A percentile compares a stretch with the other conserved stretches of the same genome.
Evolutionary conservation across 345 rosid species (phyloP).

Genomic region (Eucalyptus virginea): DNA sequence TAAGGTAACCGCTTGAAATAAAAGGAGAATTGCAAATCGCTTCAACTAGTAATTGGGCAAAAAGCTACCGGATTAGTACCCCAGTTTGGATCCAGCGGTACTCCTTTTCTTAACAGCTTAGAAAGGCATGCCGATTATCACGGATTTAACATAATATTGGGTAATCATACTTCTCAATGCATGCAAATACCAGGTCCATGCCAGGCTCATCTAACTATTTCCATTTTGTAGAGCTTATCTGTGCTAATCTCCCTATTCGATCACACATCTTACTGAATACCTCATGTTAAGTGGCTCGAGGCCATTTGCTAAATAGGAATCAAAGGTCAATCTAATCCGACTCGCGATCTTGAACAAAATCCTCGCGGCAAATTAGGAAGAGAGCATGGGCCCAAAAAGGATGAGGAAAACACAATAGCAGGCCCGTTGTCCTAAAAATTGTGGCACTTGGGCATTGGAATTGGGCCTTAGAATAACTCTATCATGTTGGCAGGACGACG

Average conservation of each 20-base stretch:
- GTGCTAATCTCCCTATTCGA: neutral
- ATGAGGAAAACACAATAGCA: neutral
- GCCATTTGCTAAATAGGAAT: neutral
- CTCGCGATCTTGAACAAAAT: neutral
- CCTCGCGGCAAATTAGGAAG: neutral
- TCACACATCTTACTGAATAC: neutral
- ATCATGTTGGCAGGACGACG: neutral
- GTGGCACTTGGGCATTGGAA: neutral
- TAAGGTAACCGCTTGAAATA: neutral
- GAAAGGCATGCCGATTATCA: neutral
- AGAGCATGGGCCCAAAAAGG: neutral
- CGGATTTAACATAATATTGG: neutral
- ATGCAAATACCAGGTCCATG: neutral
- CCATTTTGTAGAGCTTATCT: neutral
- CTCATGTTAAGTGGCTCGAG: neutral
- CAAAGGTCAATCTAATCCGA: neutral
- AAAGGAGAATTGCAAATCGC: neutral
- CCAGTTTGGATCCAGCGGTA: fast-evolving
- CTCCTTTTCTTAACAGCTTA: neutral
- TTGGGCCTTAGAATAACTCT: neutral
- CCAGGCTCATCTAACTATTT: neutral
- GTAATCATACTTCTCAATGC: neutral
- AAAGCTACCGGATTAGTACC: neutral
- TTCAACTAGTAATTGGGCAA: neutral
- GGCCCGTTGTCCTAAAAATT: neutral